Conservation (phyloP, 306 rosid species). For the Carpinus viminea region DNA sequence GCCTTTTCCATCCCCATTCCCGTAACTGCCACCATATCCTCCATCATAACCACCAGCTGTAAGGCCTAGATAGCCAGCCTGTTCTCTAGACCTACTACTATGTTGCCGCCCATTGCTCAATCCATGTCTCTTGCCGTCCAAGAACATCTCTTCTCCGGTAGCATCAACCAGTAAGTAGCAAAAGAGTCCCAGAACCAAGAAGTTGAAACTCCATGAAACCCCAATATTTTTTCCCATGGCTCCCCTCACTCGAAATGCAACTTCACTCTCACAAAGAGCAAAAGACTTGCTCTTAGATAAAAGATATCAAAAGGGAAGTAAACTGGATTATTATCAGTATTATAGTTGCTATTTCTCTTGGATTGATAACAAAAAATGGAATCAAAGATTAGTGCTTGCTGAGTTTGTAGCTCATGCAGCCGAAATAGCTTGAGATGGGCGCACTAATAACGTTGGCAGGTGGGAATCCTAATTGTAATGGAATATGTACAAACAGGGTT, state of each 20-base stretch:
- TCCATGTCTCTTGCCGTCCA: slow-evolving; percentile 11
- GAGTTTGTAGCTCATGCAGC: too few relatives aligned
- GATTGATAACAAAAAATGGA: not conserved
- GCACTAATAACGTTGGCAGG: too few relatives aligned
- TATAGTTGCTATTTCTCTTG: too few relatives aligned
- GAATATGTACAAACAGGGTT: too few relatives aligned
- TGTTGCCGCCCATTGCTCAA: not conserved
- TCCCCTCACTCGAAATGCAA: not conserved
- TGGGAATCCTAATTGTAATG: too few relatives aligned
- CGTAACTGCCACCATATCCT: not conserved
- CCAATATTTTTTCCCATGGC: slow-evolving; percentile 34
- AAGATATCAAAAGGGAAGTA: not conserved
- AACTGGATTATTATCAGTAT: not conserved
- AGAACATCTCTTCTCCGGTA: slow-evolving; percentile 29
- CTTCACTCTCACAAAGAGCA: not conserved
- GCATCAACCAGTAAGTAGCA: slow-evolving; percentile 25
- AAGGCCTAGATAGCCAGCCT: not conserved
- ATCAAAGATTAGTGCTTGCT: not conserved
- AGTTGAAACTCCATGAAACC: slow-evolving; percentile 21
- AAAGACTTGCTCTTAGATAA: not conserved
- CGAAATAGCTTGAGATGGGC: too few relatives aligned
- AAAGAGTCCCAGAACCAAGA: slow-evolving; percentile 28
- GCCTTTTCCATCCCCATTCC: slow-evolving; percentile 11
- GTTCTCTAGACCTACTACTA: slow-evolving; percentile 5
- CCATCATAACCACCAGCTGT: slow-evolving; percentile 37